Evolutionary conservation across 108 stramenopile genomes (phyloP).

Genomic region (Cyclotella cryptica): DNA sequence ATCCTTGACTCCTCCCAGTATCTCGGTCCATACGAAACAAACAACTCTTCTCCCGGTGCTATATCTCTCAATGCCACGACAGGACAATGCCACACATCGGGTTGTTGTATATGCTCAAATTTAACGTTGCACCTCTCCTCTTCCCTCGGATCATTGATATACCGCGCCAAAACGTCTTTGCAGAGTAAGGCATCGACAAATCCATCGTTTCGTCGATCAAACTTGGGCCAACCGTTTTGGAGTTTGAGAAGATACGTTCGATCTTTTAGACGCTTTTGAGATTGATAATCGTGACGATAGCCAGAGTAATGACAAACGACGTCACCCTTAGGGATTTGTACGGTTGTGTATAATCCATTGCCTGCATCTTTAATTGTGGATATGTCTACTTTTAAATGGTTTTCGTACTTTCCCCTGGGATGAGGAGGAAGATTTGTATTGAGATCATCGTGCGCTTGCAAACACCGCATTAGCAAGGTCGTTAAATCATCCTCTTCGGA

Average conservation of each 20-base stretch:
- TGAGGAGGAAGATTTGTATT: conserved; percentile 48
- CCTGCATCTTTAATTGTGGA: conserved; percentile 48
- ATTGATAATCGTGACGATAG: conserved; percentile 53
- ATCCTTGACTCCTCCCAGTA: conserved; percentile 44
- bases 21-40: conserved; percentile 69
- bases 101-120: conserved; percentile 42
- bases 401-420: conserved; percentile 35
- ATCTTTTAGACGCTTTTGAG: conserved; percentile 40
- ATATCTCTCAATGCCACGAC: conserved; percentile 74
- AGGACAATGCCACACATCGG: conserved; percentile 49
- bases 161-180: conserved; percentile 40
- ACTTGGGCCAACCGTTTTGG: conserved; percentile 48
- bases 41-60: conserved; percentile 75
- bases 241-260: conserved; percentile 42
- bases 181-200: conserved; percentile 45
- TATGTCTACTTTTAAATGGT: conserved; percentile 25
- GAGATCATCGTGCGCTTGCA: conserved; percentile 46
- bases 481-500: conserved; percentile 28
- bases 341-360: conserved; percentile 39
- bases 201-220: conserved; percentile 43
- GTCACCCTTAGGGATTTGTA: conserved; percentile 28
- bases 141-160: conserved; percentile 38
- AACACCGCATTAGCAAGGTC: conserved; percentile 34
- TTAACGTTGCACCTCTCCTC: conserved; percentile 46
- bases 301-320: conserved; percentile 43